Evolutionary conservation across 2,329 filamentous ascomycete genomes (phyloP).

Genomic region (Pyricularia pennisetigena): DNA sequence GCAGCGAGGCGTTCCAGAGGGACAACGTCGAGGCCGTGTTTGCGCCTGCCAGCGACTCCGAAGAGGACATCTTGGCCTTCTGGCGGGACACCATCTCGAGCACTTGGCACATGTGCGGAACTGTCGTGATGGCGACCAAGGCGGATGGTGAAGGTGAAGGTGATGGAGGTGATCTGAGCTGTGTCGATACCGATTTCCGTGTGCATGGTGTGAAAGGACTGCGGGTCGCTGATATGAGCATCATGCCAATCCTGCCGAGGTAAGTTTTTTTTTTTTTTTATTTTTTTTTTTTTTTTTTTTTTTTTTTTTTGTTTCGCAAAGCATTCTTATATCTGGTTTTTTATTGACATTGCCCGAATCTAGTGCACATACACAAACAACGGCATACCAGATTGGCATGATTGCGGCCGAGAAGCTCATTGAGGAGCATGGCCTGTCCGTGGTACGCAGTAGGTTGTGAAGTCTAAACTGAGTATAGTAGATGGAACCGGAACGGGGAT

Average conservation of each 20-base stretch:
- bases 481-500: not conserved
- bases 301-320: not conserved
- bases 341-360: not conserved
- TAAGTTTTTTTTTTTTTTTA: not conserved
- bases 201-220: not conserved
- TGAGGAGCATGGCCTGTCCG: not conserved
- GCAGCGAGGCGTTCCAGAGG: constrained; percentile 25
- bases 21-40: constrained; percentile 22
- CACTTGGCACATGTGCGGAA: constrained; percentile 35
- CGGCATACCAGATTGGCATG: constrained; percentile 4
- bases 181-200: not conserved
- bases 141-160: constrained; percentile 17
- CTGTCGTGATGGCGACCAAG: constrained; percentile 33
- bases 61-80: constrained; percentile 29
- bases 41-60: constrained; percentile 27
- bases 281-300: not conserved
- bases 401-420: constrained; percentile 5
- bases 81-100: constrained; percentile 24
- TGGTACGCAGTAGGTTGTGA: not conserved
- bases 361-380: constrained; percentile 1
- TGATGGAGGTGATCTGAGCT: not conserved
- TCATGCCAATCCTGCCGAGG: not conserved
- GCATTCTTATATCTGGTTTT: not conserved
- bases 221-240: not conserved
- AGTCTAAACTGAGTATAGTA: not conserved